These are phyloP conservation scores for Pyracantha coccinea DNA, from an alignment of 331 rosid genomes.

Conservation along the genomic window DNA sequence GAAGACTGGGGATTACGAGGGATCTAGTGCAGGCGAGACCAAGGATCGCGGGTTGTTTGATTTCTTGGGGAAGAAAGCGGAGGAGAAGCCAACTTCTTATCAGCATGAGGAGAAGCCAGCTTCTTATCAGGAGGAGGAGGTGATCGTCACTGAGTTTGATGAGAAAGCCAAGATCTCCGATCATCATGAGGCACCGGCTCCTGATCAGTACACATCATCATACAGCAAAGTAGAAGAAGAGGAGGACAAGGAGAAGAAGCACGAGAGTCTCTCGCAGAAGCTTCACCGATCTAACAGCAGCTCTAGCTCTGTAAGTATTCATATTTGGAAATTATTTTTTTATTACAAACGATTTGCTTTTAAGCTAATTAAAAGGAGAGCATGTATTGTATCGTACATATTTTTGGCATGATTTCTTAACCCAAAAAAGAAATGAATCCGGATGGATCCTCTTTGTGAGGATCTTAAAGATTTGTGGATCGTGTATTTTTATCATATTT, in stretches of 20 bases:
- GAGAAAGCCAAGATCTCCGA: conserved; percentile 60
- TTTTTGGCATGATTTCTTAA: neutral
- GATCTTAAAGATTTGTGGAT: no score
- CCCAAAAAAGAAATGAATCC: neutral
- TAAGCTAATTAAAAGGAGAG: neutral
- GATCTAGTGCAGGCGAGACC: conserved; percentile 28
- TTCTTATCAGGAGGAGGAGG: conserved; percentile 31
- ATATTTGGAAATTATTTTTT: neutral
- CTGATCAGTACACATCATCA: neutral
- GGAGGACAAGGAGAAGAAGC: conserved; percentile 30
- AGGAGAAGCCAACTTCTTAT: conserved; percentile 17
- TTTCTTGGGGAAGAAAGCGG: conserved; percentile 53
- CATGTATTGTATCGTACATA: neutral
- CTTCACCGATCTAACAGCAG: conserved; percentile 59
- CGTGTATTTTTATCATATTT: no score
- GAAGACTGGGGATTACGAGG: conserved; percentile 11
- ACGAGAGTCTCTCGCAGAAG: conserved; percentile 34
- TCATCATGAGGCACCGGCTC: neutral
- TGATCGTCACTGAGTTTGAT: conserved; percentile 41
- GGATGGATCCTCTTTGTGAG: no score
- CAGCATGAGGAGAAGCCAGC: neutral
- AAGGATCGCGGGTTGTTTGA: conserved; percentile 71
- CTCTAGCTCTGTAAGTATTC: conserved; percentile 70
- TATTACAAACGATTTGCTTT: neutral
- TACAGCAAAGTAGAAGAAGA: conserved; percentile 24